Conservation (phyloP, 1,139 yeast species). For the Candida neerlandica region DNA sequence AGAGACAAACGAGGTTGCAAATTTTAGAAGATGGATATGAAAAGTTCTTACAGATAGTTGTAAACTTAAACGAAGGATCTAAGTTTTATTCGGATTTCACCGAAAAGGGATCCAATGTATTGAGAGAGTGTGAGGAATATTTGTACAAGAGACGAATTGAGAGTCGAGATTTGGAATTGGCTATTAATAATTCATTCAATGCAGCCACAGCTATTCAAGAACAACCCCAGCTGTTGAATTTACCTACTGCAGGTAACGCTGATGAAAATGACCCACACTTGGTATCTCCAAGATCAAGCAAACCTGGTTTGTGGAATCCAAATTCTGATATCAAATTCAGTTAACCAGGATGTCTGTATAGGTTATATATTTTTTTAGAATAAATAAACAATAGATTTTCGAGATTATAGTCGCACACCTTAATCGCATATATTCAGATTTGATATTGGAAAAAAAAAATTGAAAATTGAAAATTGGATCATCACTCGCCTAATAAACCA, state of each 20-base stretch:
- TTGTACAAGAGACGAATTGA: conserved; percentile 56
- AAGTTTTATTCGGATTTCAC: conserved; percentile 69
- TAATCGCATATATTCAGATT: neutral
- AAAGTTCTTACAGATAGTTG: conserved; percentile 56
- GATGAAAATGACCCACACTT: neutral
- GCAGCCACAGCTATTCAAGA: neutral
- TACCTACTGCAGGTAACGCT: neutral
- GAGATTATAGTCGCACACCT: neutral
- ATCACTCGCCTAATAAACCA: neutral
- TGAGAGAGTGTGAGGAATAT: conserved; percentile 55
- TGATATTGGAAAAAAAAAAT: neutral
- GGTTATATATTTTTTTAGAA: neutral
- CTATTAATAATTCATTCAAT: conserved; percentile 5
- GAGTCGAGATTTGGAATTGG: conserved; percentile 32
- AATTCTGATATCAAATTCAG: conserved; percentile 35
- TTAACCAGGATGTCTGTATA: conserved; percentile 3
- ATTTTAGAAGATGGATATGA: conserved; percentile 55
- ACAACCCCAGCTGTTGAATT: neutral
- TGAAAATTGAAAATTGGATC: neutral
- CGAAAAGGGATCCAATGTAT: conserved; percentile 48
- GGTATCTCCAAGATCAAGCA: conserved; percentile 15
- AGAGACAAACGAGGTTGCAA: conserved; percentile 55
- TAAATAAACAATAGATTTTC: neutral
- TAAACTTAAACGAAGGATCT: conserved; percentile 68
- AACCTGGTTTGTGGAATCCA: conserved; percentile 34